phyloP scores from a whole-genome alignment of 2,329 filamentous ascomycete species.

The Beauveria caledonica region DNA sequence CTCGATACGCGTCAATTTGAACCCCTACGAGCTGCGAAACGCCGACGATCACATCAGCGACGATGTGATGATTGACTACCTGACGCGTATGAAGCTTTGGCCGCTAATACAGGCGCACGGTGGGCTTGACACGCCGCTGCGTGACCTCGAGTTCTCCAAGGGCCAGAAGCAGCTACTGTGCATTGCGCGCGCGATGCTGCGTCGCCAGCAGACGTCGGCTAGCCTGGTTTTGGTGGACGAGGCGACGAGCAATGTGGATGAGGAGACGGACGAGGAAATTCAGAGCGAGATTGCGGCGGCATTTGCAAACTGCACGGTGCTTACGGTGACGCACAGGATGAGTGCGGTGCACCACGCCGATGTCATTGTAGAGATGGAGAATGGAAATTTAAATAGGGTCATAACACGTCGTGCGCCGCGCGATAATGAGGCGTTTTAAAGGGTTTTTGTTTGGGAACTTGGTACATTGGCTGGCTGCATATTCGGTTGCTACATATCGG shows the following conservation, averaged over 20 bases:
- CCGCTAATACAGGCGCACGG: constrained; percentile 5
- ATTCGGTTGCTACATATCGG: not conserved
- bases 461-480: not conserved
- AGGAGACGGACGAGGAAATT: constrained; percentile 23
- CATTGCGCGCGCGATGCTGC: constrained; percentile 18
- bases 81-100: constrained; percentile 14
- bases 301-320: constrained; percentile 12
- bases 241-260: constrained; percentile 24
- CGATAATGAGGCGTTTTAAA: constrained; percentile 7
- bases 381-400: constrained; percentile 6
- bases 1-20: constrained; percentile 11
- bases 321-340: constrained; percentile 15
- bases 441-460: not conserved
- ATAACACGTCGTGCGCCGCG: constrained; percentile 8
- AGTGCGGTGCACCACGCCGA: constrained; percentile 9
- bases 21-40: constrained; percentile 1
- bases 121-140: constrained; percentile 10
- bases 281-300: constrained; percentile 10
- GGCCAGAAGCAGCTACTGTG: constrained; percentile 16
- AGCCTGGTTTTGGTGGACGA: constrained; percentile 6
- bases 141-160: constrained; percentile 11
- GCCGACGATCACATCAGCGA: not conserved
- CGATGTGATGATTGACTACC: constrained; percentile 9
- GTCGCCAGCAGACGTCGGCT: constrained; percentile 11
- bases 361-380: constrained; percentile 8